Base-by-base conservation (phyloP, 345 rosid genomes). In the Gossypium arboreum region DNA sequence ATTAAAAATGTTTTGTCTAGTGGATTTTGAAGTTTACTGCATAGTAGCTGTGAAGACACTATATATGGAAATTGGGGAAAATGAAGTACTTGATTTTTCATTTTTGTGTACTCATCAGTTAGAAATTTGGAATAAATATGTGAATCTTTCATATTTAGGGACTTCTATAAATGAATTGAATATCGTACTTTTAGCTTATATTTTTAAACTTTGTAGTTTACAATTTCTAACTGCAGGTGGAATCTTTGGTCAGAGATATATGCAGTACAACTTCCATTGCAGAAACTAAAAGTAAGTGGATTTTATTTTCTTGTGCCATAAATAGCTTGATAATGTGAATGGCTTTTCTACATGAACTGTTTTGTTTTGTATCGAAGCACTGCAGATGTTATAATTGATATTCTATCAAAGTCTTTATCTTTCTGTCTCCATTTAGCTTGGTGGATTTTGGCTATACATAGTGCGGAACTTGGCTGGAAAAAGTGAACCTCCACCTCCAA, bases 271-370 rank as follows among this genome's bases (percentile, higher is more conserved):
- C 87, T 72, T 86, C 93, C 44, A 73, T 94, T 59, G 90, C 92
- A 63, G 96, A 94, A 92, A 75, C 74, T 94, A 69, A 90, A 92
- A 85, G 98, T 94, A 85, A 83, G 88, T 24, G 61, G 58, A 16
- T 68, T 50, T 63, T 44, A 22, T 63, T 29, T 34, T 77, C 56
- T 12, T 74, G 66, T 45, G 29, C 50, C 17, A n/a, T 70, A 44
- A 61, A 29, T 34, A 12, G 52, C 77, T 56, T 57, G 55, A 52
- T 16, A 41, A 76, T n/a, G 56, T 27, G 73, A 60, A 69, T 79
- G 20, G 34, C 13, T 59, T 65, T 62, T 73, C 45, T 9, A 65
- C 68, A 20, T 74, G 56, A 54, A 29, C 34, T 67, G 34, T 41
- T 24, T 64, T 15, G 16, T 15, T 56, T 9, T 55, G 12, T 17